phyloP scores from a whole-genome alignment of 176 grass and related monocot species.

The Areca catechu region DNA sequence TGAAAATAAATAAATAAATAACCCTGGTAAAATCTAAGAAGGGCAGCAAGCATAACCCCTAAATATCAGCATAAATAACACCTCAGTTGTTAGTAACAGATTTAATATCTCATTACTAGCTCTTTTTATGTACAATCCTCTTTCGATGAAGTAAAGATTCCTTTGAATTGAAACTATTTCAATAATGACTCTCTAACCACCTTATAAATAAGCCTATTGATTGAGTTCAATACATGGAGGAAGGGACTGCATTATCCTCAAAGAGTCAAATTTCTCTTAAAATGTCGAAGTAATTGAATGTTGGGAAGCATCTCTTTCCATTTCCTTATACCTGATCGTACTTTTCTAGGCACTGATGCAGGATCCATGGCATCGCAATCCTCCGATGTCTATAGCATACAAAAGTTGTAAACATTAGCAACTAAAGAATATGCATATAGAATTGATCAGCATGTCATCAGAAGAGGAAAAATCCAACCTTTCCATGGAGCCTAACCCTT shows the following conservation, averaged over 20 bases:
- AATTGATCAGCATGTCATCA: too few relatives aligned
- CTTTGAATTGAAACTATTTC: background rate
- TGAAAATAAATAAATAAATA: too few relatives aligned
- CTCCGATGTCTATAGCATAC: constrained; percentile 31
- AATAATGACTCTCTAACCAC: too few relatives aligned
- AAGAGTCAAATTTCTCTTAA: too few relatives aligned
- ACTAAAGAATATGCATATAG: background rate
- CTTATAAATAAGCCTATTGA: too few relatives aligned
- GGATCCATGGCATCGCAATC: constrained; percentile 40
- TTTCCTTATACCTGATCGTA: constrained; percentile 63
- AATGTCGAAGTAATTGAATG: background rate
- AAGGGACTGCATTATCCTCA: background rate
- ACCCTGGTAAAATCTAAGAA: too few relatives aligned
- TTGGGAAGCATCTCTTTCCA: background rate
- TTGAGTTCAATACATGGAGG: too few relatives aligned
- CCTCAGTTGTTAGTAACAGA: too few relatives aligned
- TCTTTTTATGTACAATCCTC: too few relatives aligned
- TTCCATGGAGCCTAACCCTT: constrained; percentile 31
- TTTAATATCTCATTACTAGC: too few relatives aligned
- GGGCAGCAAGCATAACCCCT: too few relatives aligned
- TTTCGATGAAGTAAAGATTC: background rate
- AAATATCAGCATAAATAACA: too few relatives aligned
- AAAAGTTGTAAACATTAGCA: constrained; percentile 12
- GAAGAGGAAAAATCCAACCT: constrained; percentile 30
- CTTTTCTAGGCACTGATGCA: constrained; percentile 54